Percentiles rank a stretch among this genome's conserved stretches.
These are phyloP conservation scores for Colletotrichum spaethianum DNA, from an alignment of 2,329 filamentous ascomycete species.

Conservation along the genomic window DNA sequence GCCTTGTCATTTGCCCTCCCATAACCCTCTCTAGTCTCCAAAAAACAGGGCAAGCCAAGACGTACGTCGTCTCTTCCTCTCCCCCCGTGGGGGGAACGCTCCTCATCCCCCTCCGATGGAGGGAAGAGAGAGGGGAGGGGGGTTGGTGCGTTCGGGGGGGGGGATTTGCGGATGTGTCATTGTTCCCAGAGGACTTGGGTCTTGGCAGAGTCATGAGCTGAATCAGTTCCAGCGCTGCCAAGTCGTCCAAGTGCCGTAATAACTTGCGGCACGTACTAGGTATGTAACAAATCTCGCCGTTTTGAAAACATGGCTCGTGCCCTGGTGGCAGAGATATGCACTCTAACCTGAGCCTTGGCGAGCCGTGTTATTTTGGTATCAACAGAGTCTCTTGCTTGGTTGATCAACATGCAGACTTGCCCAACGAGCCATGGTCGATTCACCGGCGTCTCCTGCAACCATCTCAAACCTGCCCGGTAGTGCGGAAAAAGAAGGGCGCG, in stretches of 20 bases:
- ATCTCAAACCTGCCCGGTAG: not conserved
- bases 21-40: not conserved
- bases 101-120: not conserved
- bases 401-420: not conserved
- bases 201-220: conserved; percentile 34
- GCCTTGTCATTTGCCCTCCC: not conserved
- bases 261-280: conserved; percentile 33
- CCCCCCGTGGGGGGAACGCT: not conserved
- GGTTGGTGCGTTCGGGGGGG: not conserved
- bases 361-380: conserved; percentile 10
- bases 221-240: conserved; percentile 28
- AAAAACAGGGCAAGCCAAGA: conserved; percentile 1
- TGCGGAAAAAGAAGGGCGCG: not conserved
- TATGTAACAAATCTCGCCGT: conserved; percentile 27
- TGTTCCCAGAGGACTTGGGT: not conserved
- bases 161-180: conserved; percentile 1
- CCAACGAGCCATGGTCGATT: not conserved
- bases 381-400: not conserved
- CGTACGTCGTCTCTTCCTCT: not conserved
- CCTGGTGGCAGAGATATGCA: not conserved
- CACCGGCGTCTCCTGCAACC: not conserved
- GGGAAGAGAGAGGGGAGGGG: not conserved
- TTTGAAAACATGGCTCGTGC: conserved; percentile 24
- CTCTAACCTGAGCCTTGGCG: not conserved
- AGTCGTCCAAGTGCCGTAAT: conserved; percentile 23